Percentiles rank a stretch among this genome's conserved stretches.
phyloP scores from a whole-genome alignment of 371 early-diverging fungal species.

The Rhizomucor pusillus region DNA sequence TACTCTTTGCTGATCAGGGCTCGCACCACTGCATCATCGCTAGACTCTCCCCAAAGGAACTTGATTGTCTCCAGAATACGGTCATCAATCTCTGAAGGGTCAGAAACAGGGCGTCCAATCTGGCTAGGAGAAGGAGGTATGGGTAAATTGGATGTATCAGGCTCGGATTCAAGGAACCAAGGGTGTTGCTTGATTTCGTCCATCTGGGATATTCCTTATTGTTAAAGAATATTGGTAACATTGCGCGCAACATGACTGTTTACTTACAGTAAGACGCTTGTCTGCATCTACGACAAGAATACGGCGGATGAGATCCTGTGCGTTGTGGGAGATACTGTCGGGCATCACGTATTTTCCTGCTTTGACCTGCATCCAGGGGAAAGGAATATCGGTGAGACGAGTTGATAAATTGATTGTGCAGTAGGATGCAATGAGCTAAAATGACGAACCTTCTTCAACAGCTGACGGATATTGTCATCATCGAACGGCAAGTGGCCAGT shows the following conservation, averaged over 20 bases:
- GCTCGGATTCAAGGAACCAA: slow-evolving; percentile 31
- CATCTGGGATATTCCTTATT: slow-evolving; percentile 15
- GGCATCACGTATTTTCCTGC: slow-evolving; percentile 60
- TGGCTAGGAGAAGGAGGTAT: slow-evolving; percentile 31
- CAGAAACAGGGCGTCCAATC: slow-evolving; percentile 27
- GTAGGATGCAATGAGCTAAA: slow-evolving; percentile 17
- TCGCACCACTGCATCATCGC: slow-evolving; percentile 31
- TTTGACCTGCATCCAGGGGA: slow-evolving; percentile 45
- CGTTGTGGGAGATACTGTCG: slow-evolving; percentile 59
- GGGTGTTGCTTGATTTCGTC: slow-evolving; percentile 34
- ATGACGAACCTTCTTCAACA: slow-evolving; percentile 64
- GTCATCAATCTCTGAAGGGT: slow-evolving; percentile 31
- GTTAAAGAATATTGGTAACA: neutral
- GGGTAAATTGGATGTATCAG: slow-evolving; percentile 21
- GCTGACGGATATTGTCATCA: slow-evolving; percentile 74
- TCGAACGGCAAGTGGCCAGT: slow-evolving; percentile 83
- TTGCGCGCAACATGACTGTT: too few species aligned
- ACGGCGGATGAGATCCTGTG: slow-evolving; percentile 59
- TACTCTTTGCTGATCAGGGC: slow-evolving; percentile 47
- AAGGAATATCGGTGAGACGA: neutral
- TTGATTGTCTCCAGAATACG: slow-evolving; percentile 36
- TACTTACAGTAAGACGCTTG: slow-evolving; percentile 42
- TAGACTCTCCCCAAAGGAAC: slow-evolving; percentile 40
- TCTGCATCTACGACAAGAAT: slow-evolving; percentile 46
- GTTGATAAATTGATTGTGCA: neutral